Conservation (phyloP, 23 red algal species). For the Rhodosorus marinus region DNA sequence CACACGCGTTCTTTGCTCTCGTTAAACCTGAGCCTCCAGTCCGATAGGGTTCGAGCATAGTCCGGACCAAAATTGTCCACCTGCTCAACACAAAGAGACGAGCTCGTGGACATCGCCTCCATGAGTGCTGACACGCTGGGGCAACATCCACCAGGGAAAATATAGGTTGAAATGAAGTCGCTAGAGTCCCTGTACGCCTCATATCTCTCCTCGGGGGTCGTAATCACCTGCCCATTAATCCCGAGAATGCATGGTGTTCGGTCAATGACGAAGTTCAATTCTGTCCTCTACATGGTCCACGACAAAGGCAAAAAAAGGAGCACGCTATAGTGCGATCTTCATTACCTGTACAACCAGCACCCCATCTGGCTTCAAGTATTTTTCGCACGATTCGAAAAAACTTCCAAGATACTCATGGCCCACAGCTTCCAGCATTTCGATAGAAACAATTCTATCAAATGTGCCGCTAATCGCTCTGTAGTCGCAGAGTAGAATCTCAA, state of each 20-base stretch:
- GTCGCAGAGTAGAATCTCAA: conserved; percentile 46
- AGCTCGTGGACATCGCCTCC: conserved; percentile 6
- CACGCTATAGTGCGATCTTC: too few relatives aligned
- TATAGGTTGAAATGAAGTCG: conserved; percentile 91
- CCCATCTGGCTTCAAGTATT: conserved; percentile 24
- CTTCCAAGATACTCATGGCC: conserved; percentile 68
- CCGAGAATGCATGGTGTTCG: too few relatives aligned
- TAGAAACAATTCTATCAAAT: conserved; percentile 73
- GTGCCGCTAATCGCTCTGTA: conserved; percentile 36
- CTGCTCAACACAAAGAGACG: conserved; percentile 25
- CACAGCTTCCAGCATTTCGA: conserved; percentile 95
- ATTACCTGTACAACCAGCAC: conserved; percentile 55
- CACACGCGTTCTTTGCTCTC: conserved; percentile 8
- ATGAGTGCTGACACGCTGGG: conserved; percentile 56
- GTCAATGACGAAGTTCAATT: too few relatives aligned
- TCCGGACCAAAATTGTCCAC: conserved; percentile 71
- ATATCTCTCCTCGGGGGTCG: conserved; percentile 80
- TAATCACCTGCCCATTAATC: too few relatives aligned
- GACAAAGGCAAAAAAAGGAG: too few relatives aligned
- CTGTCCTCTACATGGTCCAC: too few relatives aligned
- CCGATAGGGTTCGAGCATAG: conserved; percentile 72
- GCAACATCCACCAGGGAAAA: conserved; percentile 88
- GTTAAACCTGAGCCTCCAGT: conserved; percentile 38
- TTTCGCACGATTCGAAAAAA: conserved; percentile 41
- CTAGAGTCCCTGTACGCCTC: conserved; percentile 27